Evolutionary conservation across 2,329 filamentous ascomycete species (phyloP), one percentile per base, ranked within the genome.

Genomic region (Dactylonectria macrodidyma): DNA sequence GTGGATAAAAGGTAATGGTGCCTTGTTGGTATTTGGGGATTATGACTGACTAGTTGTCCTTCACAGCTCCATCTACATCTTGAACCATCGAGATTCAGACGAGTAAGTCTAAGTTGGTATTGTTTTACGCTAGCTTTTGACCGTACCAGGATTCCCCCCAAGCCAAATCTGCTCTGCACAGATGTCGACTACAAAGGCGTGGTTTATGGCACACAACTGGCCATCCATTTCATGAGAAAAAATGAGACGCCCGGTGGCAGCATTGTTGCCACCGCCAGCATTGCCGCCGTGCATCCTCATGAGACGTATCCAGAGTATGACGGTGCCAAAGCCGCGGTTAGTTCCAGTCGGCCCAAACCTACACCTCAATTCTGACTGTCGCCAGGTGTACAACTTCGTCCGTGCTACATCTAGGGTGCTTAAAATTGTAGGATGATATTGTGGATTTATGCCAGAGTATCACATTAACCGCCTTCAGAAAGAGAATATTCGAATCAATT

Each of bases 191-290:
- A 84, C 76, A 87, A 87, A 73, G 84, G 84, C 3, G 81, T 88
- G 1, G 74, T 88, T 0, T 87, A 87, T 62, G 84, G 85, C 4
- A 84, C 81, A 1, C 81, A 82, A 62, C 77, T 88, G 9, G 84
- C 86, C 1, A 84, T 83, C 10, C 85, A 88, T 70, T 88, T 86
- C 73, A 88, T 88, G 86, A 80, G 85, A 12, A 81, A 86, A 65
- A 88, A 87, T 63, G 71, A 76, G 3, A 74, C 73, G 0, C 80
- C 80, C 0, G 83, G 83, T 2, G 85, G 84, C 1, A 81, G 78
- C 62, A 84, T 87, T 59, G 76, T 86, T 11, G 79, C 81, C 2
- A 86, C 84, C 1, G 79, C 80, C 2, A 85, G 81, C 65, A 81
- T 83, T 64, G 81, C 82, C 2, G 83, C 78, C 1, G 68, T 87